Evolutionary conservation across 2,329 filamentous ascomycete species (phyloP), one percentile per base, ranked within the genome.

Genomic region (Aspergillus sp.): DNA sequence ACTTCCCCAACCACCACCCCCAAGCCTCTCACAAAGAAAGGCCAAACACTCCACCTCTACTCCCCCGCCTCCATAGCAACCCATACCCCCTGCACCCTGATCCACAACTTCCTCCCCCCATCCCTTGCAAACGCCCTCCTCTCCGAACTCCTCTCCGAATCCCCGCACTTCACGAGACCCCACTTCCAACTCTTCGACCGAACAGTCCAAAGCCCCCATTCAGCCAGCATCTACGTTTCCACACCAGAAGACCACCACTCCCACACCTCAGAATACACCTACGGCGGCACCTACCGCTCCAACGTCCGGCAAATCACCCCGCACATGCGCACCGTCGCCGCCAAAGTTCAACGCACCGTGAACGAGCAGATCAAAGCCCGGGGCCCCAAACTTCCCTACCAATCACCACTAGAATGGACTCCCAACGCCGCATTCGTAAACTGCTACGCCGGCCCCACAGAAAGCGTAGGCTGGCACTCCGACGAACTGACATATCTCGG

Each of bases 341-440:
- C 82, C 0, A 83, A 83, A 17, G 92, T 98, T 0, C 86, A 91
- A 72, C 80, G 83, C 17, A 84, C 87, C 0, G 93, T 98, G 60
- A 96, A 97, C 68, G 69, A 76, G 1, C 90, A 95, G 72, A 88
- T 96, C n/a, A 78, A 84, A 57, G 80, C 82, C 6, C 87, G 92
- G 7, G 86, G 88, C 11, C 82, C 85, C 73, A 96, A 94, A 73
- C 83, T 97, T 27, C 88, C 83, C 66, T 88, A 90, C 67, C 93
- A 97, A 70, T 90, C 88, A 0, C 84, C 91, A 0, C 75, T 84
- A 0, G 77, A 83, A 0, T 98, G 94, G 93, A 80, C 81, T 8
- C 91, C 94, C 8, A 98, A 98, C 71, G 91, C 92, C 0, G 92
- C 93, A 0, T 94, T 97, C 70, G 93, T 96, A 15, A 99, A 99